Percentiles rank a stretch among this genome's conserved stretches.
Conservation (phyloP, 768 basidiomycete species). For the Rickenella mellea region DNA sequence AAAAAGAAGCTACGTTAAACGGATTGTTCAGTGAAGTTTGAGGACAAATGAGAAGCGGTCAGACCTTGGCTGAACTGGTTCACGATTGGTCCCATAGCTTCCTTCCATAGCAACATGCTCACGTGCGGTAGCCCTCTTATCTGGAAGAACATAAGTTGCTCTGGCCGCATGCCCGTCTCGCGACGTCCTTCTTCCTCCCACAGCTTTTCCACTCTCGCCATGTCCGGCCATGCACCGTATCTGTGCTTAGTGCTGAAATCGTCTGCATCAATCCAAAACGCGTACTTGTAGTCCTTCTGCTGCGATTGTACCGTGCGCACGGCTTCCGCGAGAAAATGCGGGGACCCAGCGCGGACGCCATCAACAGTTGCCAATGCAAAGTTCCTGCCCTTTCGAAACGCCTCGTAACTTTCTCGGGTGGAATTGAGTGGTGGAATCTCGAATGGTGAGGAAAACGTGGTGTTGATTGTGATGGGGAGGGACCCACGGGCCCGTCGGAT, state of each 20-base stretch:
- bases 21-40: neutral
- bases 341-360: conserved; percentile 49
- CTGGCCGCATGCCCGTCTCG: conserved; percentile 19
- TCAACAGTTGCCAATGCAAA: no score
- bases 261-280: conserved; percentile 51
- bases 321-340: conserved; percentile 38
- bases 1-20: conserved; percentile 39
- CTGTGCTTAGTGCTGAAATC: conserved; percentile 36
- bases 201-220: conserved; percentile 26
- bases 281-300: conserved; percentile 33
- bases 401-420: conserved; percentile 28
- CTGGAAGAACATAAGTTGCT: conserved; percentile 44
- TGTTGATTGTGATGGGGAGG: conserved; percentile 33
- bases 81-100: conserved; percentile 41
- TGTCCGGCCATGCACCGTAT: conserved; percentile 41
- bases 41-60: conserved; percentile 5
- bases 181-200: conserved; percentile 25
- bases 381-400: no score
- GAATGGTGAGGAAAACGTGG: conserved; percentile 35
- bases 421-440: conserved; percentile 34
- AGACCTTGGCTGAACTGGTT: conserved; percentile 42
- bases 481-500: conserved; percentile 22
- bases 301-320: neutral
- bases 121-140: conserved; percentile 25
- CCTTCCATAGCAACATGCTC: conserved; percentile 27